Evolutionary conservation across 768 basidiomycete species (phyloP).

Genomic region (Hygrocybe coccinea): DNA sequence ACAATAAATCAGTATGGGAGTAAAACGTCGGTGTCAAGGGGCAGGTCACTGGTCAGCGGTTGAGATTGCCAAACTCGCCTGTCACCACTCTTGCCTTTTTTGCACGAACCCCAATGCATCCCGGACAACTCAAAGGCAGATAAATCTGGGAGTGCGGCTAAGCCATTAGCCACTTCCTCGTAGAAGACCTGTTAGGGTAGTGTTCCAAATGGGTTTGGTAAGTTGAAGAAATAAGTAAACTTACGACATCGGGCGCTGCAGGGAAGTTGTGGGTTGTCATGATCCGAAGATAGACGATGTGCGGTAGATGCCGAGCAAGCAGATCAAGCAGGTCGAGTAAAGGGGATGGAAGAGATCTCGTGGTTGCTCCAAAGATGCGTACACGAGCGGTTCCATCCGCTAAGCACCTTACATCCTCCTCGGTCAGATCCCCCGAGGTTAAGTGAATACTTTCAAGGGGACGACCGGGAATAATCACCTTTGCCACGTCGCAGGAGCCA

Average conservation of each 20-base stretch:
- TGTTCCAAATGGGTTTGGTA: constrained; percentile 19
- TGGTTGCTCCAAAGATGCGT: constrained; percentile 54
- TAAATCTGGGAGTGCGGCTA: constrained; percentile 58
- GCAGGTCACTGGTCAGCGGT: constrained; percentile 33
- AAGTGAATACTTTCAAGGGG: constrained; percentile 63
- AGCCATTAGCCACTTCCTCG: constrained; percentile 50
- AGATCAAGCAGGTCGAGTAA: constrained; percentile 55
- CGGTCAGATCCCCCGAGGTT: constrained; percentile 53
- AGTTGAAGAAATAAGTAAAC: constrained; percentile 21
- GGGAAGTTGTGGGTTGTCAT: constrained; percentile 53
- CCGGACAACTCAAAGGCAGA: constrained; percentile 70
- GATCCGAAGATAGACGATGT: constrained; percentile 62
- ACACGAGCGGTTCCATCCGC: constrained; percentile 48
- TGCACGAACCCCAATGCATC: constrained; percentile 67
- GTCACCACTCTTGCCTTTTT: constrained; percentile 37
- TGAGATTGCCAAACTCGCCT: constrained; percentile 53
- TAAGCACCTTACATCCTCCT: constrained; percentile 50
- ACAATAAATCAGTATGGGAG: constrained; percentile 27
- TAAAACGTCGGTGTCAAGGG: constrained; percentile 27
- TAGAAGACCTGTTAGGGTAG: constrained; percentile 49
- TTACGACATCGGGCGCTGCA: constrained; percentile 49
- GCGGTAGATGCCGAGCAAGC: constrained; percentile 53
- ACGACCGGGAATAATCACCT: constrained; percentile 56
- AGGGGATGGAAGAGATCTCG: constrained; percentile 51
- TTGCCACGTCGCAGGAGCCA: constrained; percentile 55